Evolutionary conservation across 1,139 yeast species (phyloP).

Genomic region (Candida gigantensis): DNA sequence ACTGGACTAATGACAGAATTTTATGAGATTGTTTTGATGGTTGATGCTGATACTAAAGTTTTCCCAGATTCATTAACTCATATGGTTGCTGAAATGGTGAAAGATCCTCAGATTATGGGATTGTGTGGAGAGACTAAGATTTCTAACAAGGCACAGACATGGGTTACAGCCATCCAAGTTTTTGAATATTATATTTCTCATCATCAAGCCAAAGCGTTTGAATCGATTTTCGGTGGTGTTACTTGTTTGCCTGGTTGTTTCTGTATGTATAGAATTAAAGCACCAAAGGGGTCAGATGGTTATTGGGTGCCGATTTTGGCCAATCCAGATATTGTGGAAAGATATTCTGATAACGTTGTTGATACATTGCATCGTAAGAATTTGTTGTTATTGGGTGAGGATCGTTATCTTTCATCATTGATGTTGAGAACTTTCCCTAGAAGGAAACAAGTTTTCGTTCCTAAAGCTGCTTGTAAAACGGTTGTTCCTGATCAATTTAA

Average conservation of each 20-base stretch:
- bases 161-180: constrained; percentile 96
- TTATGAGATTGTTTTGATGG: constrained; percentile 88
- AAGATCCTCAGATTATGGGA: constrained; percentile 90
- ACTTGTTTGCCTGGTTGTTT: constrained; percentile 98
- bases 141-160: constrained; percentile 77
- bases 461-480: constrained; percentile 95
- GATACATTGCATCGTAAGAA: constrained; percentile 90
- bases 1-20: constrained; percentile 88
- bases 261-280: constrained; percentile 90
- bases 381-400: constrained; percentile 87
- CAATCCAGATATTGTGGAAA: constrained; percentile 94
- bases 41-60: constrained; percentile 94
- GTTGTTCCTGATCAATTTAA: constrained; percentile 81
- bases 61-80: constrained; percentile 90
- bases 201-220: constrained; percentile 95
- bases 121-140: constrained; percentile 97
- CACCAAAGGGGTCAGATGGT: constrained; percentile 89
- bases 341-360: constrained; percentile 87
- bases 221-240: constrained; percentile 93
- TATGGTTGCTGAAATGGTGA: constrained; percentile 91
- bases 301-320: constrained; percentile 96
- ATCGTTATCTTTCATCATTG: constrained; percentile 81
- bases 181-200: constrained; percentile 95
- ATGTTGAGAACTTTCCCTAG: constrained; percentile 94
- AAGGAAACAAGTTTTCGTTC: constrained; percentile 88